phyloP scores from a whole-genome alignment of 306 rosid species.

The Echinosophora koreensis region DNA sequence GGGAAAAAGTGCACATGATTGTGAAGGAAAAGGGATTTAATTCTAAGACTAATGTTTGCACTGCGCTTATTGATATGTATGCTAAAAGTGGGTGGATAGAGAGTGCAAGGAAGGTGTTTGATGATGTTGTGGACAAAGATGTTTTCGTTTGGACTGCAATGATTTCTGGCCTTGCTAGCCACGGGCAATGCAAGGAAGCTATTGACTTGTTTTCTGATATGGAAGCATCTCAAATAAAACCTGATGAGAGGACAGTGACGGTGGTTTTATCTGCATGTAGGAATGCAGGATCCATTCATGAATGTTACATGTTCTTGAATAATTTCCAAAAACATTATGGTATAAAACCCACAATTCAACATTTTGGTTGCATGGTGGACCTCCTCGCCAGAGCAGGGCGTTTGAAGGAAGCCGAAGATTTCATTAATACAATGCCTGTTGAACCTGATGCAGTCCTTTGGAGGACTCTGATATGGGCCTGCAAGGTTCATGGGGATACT shows the following conservation, averaged over 20 bases:
- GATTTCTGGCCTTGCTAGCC: conserved; percentile 67
- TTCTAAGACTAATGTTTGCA: conserved; percentile 42
- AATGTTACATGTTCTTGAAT: conserved; percentile 49
- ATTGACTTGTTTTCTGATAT: conserved; percentile 54
- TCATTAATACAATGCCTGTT: conserved; percentile 56
- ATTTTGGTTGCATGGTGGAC: conserved; percentile 66
- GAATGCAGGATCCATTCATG: conserved; percentile 55
- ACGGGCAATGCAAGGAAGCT: conserved; percentile 62
- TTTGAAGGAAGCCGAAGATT: conserved; percentile 65
- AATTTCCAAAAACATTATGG: conserved; percentile 44
- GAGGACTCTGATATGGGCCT: conserved; percentile 67
- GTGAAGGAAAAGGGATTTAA: conserved; percentile 43
- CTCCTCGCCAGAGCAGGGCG: conserved; percentile 62
- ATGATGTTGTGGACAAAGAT: conserved; percentile 44
- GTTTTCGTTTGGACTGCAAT: conserved; percentile 68
- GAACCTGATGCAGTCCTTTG: conserved; percentile 62
- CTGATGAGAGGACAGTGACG: conserved; percentile 61
- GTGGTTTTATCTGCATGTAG: conserved; percentile 60
- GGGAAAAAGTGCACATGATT: conserved; percentile 57
- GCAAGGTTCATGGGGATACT: conserved; percentile 55
- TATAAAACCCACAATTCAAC: conserved; percentile 61
- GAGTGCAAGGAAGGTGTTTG: conserved; percentile 56
- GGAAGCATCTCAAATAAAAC: conserved; percentile 46
- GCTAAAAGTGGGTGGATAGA: conserved; percentile 62
- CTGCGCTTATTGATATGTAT: conserved; percentile 70